Evolutionary conservation across 1,284 basidiomycete species (phyloP), one percentile per base, ranked within the genome.

Genomic region (Malassezia furfur): DNA sequence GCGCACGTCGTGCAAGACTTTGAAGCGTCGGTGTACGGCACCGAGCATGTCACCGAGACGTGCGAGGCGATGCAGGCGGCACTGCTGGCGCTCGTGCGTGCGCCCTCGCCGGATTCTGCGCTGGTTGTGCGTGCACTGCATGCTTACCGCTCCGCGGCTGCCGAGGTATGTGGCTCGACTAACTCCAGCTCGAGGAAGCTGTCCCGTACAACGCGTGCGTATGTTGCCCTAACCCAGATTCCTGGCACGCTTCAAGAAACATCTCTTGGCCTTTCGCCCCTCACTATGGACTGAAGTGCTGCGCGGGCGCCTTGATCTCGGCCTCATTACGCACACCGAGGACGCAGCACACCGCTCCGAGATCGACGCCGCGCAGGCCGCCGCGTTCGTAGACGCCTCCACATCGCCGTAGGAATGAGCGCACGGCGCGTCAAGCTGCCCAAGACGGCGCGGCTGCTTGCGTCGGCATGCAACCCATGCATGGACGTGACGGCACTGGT

Each of bases 51-150:
- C 30, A 61, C 64, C 2, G 49, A 58, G 11, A 55, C 60, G 3
- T 62, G 62, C 50, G 44, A 54, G 9, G 57, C 49, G 28, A 63
- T 68, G 48, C 47, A 61, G n/a, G 45, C 48, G 1, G 62, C 60
- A 2, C 59, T 68, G 30, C 44, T 51, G n/a, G 50, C 54, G 15
- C 49, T 63, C 2, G 34, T 30, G 6, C 38, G 61, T 21, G 57
- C 57, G 28, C 32, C 43, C 52, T 48, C 22, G 43, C 46, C 43
- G 15, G 25, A 45, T 5, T 45, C 11, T 52, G 36, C 55, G n/a
- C 46, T 52, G 44, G 14, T 63, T 15, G 15, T 38, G n/a, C 40
- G 15, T 6, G 34, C 41, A 2, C 22, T 55, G 40, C 41, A 39
- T 25, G 31, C 41, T 1, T 57, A 32, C 35, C 50, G 50, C n/a